Evolutionary conservation across 2,329 filamentous ascomycete genomes (phyloP).

Genomic region (Arthroderma sp.): DNA sequence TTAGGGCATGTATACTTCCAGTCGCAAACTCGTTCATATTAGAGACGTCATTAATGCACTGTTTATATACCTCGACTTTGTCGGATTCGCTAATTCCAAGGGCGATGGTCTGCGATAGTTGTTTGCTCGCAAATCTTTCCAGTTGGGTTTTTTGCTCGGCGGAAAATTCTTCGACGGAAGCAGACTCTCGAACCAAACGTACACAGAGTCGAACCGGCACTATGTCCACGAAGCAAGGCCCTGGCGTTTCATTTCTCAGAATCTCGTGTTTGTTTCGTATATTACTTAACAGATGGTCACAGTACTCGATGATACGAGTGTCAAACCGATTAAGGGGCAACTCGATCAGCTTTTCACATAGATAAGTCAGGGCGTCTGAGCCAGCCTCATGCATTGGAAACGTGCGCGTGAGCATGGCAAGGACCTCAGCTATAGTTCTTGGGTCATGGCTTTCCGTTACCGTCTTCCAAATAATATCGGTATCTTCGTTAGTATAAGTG

Average conservation of each 20-base stretch:
- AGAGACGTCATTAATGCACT: slow-evolving; percentile 56
- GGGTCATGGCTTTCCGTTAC: slow-evolving; percentile 72
- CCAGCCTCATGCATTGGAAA: slow-evolving; percentile 32
- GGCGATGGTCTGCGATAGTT: slow-evolving; percentile 48
- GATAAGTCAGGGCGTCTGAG: slow-evolving; percentile 42
- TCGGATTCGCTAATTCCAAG: slow-evolving; percentile 43
- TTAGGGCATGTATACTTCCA: slow-evolving; percentile 59
- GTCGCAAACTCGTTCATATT: slow-evolving; percentile 50
- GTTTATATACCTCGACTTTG: slow-evolving; percentile 49
- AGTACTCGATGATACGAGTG: slow-evolving; percentile 47
- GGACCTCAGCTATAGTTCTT: slow-evolving; percentile 66
- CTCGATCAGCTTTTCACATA: slow-evolving; percentile 57
- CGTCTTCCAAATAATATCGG: slow-evolving; percentile 72
- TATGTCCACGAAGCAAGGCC: slow-evolving; percentile 21
- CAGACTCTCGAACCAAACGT: slow-evolving; percentile 59
- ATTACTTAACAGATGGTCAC: slow-evolving; percentile 42
- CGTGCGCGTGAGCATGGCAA: slow-evolving; percentile 49
- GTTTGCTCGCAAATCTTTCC: slow-evolving; percentile 49
- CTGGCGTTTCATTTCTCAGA: slow-evolving; percentile 14
- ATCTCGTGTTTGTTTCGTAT: slow-evolving; percentile 33
- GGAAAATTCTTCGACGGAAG: slow-evolving; percentile 40
- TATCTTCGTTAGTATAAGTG: slow-evolving; percentile 57
- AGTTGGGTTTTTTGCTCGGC: slow-evolving; percentile 49
- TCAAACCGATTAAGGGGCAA: slow-evolving; percentile 53
- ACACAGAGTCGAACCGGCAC: slow-evolving; percentile 45